Evolutionary conservation across 2,329 filamentous ascomycete genomes (phyloP).

Genomic region (Ascochyta pisi): DNA sequence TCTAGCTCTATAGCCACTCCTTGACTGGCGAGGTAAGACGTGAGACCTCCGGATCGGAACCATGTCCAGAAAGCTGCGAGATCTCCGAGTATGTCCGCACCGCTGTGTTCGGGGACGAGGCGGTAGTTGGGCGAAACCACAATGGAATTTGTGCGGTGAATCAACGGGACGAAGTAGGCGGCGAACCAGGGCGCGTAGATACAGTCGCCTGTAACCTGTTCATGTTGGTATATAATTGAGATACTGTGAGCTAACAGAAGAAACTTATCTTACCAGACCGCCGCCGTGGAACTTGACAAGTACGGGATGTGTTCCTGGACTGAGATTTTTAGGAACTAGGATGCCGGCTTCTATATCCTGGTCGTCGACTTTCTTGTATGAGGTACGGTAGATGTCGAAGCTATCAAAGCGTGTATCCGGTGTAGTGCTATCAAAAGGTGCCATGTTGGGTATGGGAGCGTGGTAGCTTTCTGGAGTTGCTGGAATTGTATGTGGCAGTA

Average conservation of each 20-base stretch:
- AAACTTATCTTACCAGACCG: conserved; percentile 45
- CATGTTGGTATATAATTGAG: neutral
- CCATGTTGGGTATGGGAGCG: conserved; percentile 9
- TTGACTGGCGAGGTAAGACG: conserved; percentile 19
- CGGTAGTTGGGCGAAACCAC: conserved; percentile 59
- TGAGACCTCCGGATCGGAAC: conserved; percentile 36
- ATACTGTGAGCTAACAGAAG: neutral
- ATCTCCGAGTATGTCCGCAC: conserved; percentile 57
- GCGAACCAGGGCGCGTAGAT: conserved; percentile 40
- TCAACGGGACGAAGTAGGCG: conserved; percentile 48
- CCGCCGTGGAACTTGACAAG: conserved; percentile 56
- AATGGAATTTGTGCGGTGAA: conserved; percentile 52
- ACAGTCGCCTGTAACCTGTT: conserved; percentile 30
- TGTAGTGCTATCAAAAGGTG: conserved; percentile 27
- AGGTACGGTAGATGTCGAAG: conserved; percentile 50
- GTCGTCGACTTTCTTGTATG: conserved; percentile 51
- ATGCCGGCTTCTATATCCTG: conserved; percentile 50
- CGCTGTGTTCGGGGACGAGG: conserved; percentile 58
- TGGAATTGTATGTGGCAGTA: neutral
- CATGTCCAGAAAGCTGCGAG: conserved; percentile 58
- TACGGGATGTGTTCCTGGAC: conserved; percentile 48
- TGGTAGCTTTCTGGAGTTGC: too few relatives aligned
- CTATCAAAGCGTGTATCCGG: conserved; percentile 43
- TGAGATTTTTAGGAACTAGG: conserved; percentile 49
- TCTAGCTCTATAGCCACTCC: conserved; percentile 30